Percentiles rank a stretch among this genome's conserved stretches.
Evolutionary conservation across 2,329 filamentous ascomycete species (phyloP).

Genomic region (Chrysoporthe puriensis): DNA sequence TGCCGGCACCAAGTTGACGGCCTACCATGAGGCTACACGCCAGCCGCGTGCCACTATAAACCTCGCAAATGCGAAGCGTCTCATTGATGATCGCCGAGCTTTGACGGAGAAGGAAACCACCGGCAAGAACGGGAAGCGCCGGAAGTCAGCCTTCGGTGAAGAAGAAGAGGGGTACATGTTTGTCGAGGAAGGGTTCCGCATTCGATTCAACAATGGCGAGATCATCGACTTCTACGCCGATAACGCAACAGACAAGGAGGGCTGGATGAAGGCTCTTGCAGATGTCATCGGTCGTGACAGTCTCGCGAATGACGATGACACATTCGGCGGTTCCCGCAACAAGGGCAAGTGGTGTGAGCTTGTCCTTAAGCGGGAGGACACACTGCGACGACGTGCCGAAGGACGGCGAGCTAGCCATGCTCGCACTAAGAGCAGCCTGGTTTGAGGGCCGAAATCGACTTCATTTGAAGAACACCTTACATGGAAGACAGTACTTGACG

Average conservation of each 20-base stretch:
- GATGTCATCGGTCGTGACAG: constrained; percentile 67
- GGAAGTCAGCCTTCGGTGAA: constrained; percentile 94
- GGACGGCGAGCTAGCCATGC: constrained; percentile 49
- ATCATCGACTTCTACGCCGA: constrained; percentile 99
- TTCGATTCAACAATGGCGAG: constrained; percentile 97
- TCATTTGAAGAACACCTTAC: constrained; percentile 18
- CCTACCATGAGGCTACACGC: constrained; percentile 92
- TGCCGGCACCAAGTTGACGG: constrained; percentile 85
- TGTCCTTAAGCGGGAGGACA: constrained; percentile 66
- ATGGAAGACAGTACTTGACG: constrained; percentile 16
- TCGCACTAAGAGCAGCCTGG: constrained; percentile 57
- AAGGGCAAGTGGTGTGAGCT: constrained; percentile 69
- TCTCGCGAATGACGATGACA: constrained; percentile 51
- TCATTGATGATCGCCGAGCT: constrained; percentile 88
- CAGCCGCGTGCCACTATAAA: constrained; percentile 98
- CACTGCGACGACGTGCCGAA: constrained; percentile 58
- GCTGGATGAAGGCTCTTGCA: constrained; percentile 87
- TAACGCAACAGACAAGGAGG: constrained; percentile 82
- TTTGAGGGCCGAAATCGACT: constrained; percentile 18
- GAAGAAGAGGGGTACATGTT: constrained; percentile 99
- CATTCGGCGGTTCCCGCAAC: constrained; percentile 44
- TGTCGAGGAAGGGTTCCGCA: constrained; percentile 97
- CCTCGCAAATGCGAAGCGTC: constrained; percentile 84
- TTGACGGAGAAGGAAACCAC: constrained; percentile 83
- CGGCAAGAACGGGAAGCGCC: constrained; percentile 75